phyloP scores from a whole-genome alignment of 352 stramenopile genomes.

The Phytophthora colocasiae region DNA sequence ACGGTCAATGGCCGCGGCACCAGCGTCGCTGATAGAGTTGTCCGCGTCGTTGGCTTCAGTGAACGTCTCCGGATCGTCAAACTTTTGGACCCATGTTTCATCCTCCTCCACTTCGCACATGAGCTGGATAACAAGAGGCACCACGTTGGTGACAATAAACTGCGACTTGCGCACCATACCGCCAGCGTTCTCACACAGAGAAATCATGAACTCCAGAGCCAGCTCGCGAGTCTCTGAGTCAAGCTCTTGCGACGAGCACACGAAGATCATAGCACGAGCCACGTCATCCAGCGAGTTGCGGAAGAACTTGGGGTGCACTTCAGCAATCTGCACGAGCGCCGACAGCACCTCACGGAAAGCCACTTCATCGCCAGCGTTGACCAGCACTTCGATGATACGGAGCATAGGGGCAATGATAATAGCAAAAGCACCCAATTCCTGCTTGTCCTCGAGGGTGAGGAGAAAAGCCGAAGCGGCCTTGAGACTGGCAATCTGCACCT shows the following conservation, averaged over 20 bases:
- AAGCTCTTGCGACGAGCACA: conserved; percentile 67
- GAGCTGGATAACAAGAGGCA: conserved; percentile 80
- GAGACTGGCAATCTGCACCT: conserved; percentile 77
- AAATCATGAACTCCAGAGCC: conserved; percentile 84
- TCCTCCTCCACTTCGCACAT: conserved; percentile 87
- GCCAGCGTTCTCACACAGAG: conserved; percentile 80
- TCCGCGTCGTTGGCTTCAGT: conserved; percentile 68
- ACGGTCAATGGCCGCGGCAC: conserved; percentile 80
- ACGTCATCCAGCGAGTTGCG: conserved; percentile 72
- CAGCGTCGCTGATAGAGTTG: conserved; percentile 73
- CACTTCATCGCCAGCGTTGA: conserved; percentile 65
- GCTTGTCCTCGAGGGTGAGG: conserved; percentile 72
- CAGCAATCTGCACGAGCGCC: conserved; percentile 75
- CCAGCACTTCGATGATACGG: conserved; percentile 74
- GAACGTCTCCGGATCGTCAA: conserved; percentile 86
- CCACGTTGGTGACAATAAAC: conserved; percentile 66
- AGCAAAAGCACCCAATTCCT: conserved; percentile 73
- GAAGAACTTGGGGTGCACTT: conserved; percentile 88
- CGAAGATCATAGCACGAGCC: conserved; percentile 81
- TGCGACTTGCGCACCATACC: conserved; percentile 84
- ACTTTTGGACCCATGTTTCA: conserved; percentile 69
- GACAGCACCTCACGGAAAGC: conserved; percentile 79
- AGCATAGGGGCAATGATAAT: conserved; percentile 80
- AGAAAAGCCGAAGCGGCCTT: conserved; percentile 80
- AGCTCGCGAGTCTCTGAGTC: conserved; percentile 82